A percentile compares a stretch with the other conserved stretches of the same genome.
These are phyloP conservation scores for Neonectria hederae DNA, from an alignment of 2,329 filamentous ascomycete species.

Conservation along the genomic window DNA sequence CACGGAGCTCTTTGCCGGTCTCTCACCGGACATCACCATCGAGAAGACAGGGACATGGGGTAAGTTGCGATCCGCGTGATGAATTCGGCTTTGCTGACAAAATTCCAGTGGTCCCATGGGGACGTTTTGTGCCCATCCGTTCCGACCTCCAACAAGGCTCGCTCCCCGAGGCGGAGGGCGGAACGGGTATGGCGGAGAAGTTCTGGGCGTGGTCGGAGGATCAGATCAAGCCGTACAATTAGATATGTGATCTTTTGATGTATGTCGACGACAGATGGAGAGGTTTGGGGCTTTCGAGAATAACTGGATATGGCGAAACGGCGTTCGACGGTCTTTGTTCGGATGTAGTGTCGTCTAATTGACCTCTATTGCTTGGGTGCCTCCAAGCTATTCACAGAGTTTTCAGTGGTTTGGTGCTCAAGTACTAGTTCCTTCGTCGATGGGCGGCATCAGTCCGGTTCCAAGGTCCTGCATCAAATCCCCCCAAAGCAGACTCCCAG, in stretches of 20 bases:
- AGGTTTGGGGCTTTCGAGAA: neutral
- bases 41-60: constrained; percentile 49
- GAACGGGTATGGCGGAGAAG: constrained; percentile 47
- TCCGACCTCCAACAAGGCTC: constrained; percentile 44
- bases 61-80: constrained; percentile 5
- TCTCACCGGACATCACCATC: constrained; percentile 53
- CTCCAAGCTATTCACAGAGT: neutral
- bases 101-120: constrained; percentile 45
- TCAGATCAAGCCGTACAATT: constrained; percentile 45
- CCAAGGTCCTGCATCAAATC: constrained; percentile 37
- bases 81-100: constrained; percentile 1
- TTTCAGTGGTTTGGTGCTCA: neutral
- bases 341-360: neutral
- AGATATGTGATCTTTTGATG: neutral
- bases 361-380: neutral
- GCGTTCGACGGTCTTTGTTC: neutral
- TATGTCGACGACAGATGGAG: neutral
- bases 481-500: constrained; percentile 33
- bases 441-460: constrained; percentile 23
- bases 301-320: neutral
- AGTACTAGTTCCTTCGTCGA: neutral
- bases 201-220: constrained; percentile 56
- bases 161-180: constrained; percentile 49
- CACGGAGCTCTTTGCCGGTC: constrained; percentile 58
- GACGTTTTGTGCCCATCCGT: constrained; percentile 48